Evolutionary conservation across 257 asterid genomes (phyloP).

Genomic region (Misopates orontium): DNA sequence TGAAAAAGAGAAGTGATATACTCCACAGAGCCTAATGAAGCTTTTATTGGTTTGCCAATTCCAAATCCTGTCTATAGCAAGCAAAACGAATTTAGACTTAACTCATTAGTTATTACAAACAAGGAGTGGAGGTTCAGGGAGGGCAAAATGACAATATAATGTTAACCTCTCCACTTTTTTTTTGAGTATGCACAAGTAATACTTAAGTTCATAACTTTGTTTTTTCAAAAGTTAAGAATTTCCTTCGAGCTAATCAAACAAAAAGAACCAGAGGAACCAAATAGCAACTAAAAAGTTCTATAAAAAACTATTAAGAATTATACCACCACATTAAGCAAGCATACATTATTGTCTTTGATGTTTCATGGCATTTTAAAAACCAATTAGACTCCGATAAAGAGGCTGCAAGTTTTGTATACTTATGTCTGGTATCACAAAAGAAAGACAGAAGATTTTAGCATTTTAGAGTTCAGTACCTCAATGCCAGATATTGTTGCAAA

Average conservation of each 20-base stretch:
- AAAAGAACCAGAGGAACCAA: slow-evolving; percentile 12
- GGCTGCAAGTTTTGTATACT: too few relatives aligned
- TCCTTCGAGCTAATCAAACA: slow-evolving; percentile 10
- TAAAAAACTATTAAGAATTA: not conserved
- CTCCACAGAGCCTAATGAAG: slow-evolving; percentile 95
- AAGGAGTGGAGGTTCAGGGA: not conserved
- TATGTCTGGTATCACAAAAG: too few relatives aligned
- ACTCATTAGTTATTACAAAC: slow-evolving; percentile 25
- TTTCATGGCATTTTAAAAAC: slow-evolving; percentile 12
- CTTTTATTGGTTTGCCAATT: slow-evolving; percentile 71
- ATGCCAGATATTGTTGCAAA: slow-evolving; percentile 76
- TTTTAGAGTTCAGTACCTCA: slow-evolving; percentile 55
- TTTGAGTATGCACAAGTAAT: not conserved
- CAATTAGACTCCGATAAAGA: not conserved
- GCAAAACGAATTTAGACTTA: slow-evolving; percentile 27
- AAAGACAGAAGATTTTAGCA: not conserved
- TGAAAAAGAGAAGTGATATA: slow-evolving; percentile 78
- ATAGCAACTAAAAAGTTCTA: not conserved
- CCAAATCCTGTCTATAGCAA: slow-evolving; percentile 82
- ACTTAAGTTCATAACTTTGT: slow-evolving; percentile 9
- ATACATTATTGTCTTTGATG: not conserved
- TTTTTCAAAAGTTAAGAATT: slow-evolving; percentile 12
- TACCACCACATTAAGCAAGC: slow-evolving; percentile 1
- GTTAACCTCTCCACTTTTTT: not conserved
- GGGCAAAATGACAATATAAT: not conserved